Evolutionary conservation across 2,329 filamentous ascomycete species (phyloP).

Genomic region (Cladophialophora chaetospira): DNA sequence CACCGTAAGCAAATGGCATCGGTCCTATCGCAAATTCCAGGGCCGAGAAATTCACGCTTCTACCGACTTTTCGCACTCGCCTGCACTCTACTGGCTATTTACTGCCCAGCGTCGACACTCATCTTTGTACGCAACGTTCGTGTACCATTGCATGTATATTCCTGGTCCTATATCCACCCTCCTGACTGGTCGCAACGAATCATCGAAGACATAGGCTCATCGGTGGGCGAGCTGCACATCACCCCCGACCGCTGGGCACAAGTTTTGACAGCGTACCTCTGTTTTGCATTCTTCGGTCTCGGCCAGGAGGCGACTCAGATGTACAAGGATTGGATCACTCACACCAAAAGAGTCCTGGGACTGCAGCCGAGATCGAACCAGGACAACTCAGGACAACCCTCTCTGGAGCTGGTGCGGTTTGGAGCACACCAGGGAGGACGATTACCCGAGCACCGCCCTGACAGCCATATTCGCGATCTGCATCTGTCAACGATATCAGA

Average conservation of each 20-base stretch:
- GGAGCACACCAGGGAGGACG: background rate
- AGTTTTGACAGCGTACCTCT: conserved; percentile 54
- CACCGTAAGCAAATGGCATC: conserved; percentile 61
- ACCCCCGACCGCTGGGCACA: conserved; percentile 61
- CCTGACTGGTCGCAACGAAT: conserved; percentile 52
- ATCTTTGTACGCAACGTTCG: conserved; percentile 51
- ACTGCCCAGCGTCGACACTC: conserved; percentile 57
- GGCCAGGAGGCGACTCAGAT: conserved; percentile 61
- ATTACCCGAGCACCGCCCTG: background rate
- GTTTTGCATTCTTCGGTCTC: conserved; percentile 67
- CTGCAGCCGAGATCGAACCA: background rate
- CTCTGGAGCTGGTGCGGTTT: background rate
- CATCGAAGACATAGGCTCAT: conserved; percentile 47
- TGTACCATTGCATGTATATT: conserved; percentile 47
- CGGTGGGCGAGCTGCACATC: conserved; percentile 47
- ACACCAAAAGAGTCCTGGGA: conserved; percentile 27
- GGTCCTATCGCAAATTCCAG: conserved; percentile 64
- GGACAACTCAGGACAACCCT: background rate
- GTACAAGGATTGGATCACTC: conserved; percentile 50
- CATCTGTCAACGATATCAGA: background rate
- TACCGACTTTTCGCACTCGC: conserved; percentile 38
- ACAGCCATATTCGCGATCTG: background rate
- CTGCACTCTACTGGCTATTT: conserved; percentile 58
- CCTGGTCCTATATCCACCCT: conserved; percentile 58
- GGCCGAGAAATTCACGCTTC: conserved; percentile 38